Base-by-base conservation (phyloP, 768 basidiomycete genomes). In the Zangia roseola region DNA sequence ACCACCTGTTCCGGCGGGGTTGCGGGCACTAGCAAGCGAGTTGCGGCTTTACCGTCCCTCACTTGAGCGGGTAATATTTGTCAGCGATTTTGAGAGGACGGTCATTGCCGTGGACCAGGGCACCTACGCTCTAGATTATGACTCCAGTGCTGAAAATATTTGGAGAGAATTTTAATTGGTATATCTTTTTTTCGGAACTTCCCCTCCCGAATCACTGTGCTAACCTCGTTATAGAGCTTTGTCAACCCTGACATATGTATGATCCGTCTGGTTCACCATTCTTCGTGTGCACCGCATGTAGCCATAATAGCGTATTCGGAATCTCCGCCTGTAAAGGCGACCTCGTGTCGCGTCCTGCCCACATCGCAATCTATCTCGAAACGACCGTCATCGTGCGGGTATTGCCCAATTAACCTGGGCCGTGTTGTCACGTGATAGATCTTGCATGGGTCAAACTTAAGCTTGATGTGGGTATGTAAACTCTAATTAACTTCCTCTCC, bases 1-100 rank as follows among this genome's bases (percentile, higher is more conserved):
- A 8, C 84, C 81, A 9, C 62, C 72, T 13, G 68, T 78, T 25
- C 70, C 74, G 3, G 63, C 75, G 7, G 84, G 83, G 4, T 62
- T 83, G 35, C 77, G 82, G 19, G 81, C 82, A 3, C 68, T 87
- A 7, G 76, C 77, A 4, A 74, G 73, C 45, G 85, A 87, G 64
- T 66, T 87, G 41, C 75, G 78, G 34, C 66, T 86, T 10, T 87
- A 86, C 56, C 79, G 75, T 52, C 76, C 79, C 6, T 73, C 73
- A 1, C 67, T 85, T 24, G 57, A 56, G 9, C 72, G 72, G 19
- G 73, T 84, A 6, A 69, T 86, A n/a, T 86, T 84, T 54, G 82
- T 86, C 41, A 72, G 77, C 47, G 75, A 84, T 31, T 81, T 83
- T 58, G 82, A 84, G 50, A 72, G 81, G 57, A 82, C 72, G 17